Conservation (phyloP, 768 basidiomycete genomes). For the Phylloporus rhodoxanthus region DNA sequence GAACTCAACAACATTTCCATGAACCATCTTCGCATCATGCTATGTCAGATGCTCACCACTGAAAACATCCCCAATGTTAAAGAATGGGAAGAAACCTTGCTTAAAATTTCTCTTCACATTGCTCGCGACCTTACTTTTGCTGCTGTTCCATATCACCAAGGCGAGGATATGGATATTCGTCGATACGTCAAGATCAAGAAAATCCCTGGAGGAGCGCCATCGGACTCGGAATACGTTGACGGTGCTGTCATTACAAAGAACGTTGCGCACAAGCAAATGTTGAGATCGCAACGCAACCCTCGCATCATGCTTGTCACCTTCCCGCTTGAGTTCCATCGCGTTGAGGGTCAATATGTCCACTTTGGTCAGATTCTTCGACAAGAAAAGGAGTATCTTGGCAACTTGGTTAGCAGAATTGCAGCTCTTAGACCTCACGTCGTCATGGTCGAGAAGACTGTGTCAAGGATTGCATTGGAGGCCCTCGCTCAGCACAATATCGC, state of each 20-base stretch:
- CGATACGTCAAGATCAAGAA: conserved; percentile 98
- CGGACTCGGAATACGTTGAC: conserved; percentile 93
- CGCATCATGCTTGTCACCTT: conserved; percentile 96
- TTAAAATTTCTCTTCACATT: conserved; percentile 77
- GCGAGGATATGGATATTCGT: conserved; percentile 91
- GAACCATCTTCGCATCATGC: conserved; percentile 83
- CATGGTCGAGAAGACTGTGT: conserved; percentile 87
- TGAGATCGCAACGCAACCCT: conserved; percentile 73
- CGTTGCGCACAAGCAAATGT: conserved; percentile 94
- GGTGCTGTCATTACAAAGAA: conserved; percentile 98
- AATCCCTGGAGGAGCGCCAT: conserved; percentile 88
- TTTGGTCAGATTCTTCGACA: conserved; percentile 88
- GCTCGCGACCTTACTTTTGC: conserved; percentile 83
- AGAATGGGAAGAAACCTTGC: conserved; percentile 85
- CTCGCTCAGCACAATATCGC: conserved; percentile 81
- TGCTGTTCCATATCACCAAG: conserved; percentile 61
- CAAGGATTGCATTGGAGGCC: conserved; percentile 81
- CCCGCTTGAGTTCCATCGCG: conserved; percentile 87
- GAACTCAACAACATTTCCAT: conserved; percentile 83
- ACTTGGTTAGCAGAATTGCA: conserved; percentile 84
- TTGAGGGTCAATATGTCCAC: conserved; percentile 89
- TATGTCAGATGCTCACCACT: conserved; percentile 82
- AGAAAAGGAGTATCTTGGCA: conserved; percentile 88
- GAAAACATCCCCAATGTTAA: conserved; percentile 75
- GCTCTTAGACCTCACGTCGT: conserved; percentile 89